These are phyloP conservation scores for Geranium brycei DNA, from an alignment of 345 rosid species.

Conservation along the genomic window DNA sequence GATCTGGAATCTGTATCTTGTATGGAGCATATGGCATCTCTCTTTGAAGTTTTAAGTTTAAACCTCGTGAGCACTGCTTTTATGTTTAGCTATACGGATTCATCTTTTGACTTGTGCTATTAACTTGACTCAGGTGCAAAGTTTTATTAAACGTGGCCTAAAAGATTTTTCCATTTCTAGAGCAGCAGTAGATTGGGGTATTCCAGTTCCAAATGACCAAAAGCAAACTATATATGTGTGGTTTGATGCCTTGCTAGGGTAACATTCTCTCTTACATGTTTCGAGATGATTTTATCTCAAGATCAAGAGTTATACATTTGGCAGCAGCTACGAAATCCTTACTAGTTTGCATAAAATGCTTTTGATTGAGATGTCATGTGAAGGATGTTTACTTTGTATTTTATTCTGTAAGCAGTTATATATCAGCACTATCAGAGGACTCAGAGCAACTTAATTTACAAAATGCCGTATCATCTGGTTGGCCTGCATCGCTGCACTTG, in stretches of 20 bases:
- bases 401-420: slow-evolving; percentile 39
- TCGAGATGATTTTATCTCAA: background rate
- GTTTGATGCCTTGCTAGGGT: slow-evolving; percentile 97
- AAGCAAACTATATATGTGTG: slow-evolving; percentile 93
- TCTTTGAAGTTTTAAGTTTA: background rate
- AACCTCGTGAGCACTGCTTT: background rate
- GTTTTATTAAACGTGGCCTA: slow-evolving; percentile 77
- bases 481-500: slow-evolving; percentile 95
- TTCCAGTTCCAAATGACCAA: slow-evolving; percentile 77
- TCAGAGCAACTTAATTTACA: slow-evolving; percentile 42
- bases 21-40: background rate
- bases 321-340: background rate
- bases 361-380: background rate
- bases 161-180: slow-evolving; percentile 93
- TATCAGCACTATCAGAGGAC: slow-evolving; percentile 67
- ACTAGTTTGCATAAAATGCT: background rate
- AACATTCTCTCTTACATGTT: slow-evolving; percentile 10
- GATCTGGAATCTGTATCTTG: background rate
- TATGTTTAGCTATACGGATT: background rate
- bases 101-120: slow-evolving; percentile 1
- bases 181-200: slow-evolving; percentile 95
- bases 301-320: background rate
- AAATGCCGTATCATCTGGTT: slow-evolving; percentile 57
- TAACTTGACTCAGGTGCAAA: slow-evolving; percentile 54
- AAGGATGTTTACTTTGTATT: background rate